Evolutionary conservation across 202 grass and related monocot genomes (phyloP).

Genomic region (Setaria viridis): DNA sequence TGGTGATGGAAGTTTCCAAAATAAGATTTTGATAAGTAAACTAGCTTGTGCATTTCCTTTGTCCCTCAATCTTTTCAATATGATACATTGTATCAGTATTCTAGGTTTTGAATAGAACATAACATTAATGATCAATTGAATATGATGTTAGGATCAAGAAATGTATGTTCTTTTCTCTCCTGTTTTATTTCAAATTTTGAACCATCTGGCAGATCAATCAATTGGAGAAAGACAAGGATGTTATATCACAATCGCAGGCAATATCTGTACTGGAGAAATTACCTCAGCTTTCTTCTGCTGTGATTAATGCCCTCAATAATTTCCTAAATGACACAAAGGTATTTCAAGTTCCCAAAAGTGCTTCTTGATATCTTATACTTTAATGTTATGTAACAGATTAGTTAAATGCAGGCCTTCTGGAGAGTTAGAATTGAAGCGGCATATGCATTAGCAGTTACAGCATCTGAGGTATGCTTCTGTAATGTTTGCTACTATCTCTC

Average conservation of each 20-base stretch:
- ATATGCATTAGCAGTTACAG: slow-evolving; percentile 86
- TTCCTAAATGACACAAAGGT: slow-evolving; percentile 99
- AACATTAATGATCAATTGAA: not conserved
- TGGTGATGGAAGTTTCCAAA: not conserved
- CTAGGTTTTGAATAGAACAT: not conserved
- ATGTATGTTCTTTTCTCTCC: not conserved
- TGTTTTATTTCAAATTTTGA: slow-evolving; percentile 27
- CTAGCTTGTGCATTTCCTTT: slow-evolving; percentile 23
- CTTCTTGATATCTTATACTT: slow-evolving; percentile 45
- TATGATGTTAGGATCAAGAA: not conserved
- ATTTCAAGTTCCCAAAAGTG: slow-evolving; percentile 36
- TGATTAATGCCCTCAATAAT: slow-evolving; percentile 95
- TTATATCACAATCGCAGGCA: slow-evolving; percentile 94
- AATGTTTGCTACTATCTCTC: slow-evolving; percentile 33
- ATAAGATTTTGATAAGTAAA: slow-evolving; percentile 26
- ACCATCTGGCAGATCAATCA: slow-evolving; percentile 87
- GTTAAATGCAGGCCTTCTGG: slow-evolving; percentile 82
- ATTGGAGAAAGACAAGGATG: slow-evolving; percentile 98
- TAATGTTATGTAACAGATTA: slow-evolving; percentile 42
- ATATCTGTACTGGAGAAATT: slow-evolving; percentile 85
- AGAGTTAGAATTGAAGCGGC: slow-evolving; percentile 97
- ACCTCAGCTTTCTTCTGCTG: slow-evolving; percentile 81
- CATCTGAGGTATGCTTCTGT: slow-evolving; percentile 74
- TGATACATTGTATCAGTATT: slow-evolving; percentile 11
- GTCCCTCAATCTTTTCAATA: not conserved